Evolutionary conservation across 306 rosid species (phyloP).

Genomic region (Dalbergia oliveri): DNA sequence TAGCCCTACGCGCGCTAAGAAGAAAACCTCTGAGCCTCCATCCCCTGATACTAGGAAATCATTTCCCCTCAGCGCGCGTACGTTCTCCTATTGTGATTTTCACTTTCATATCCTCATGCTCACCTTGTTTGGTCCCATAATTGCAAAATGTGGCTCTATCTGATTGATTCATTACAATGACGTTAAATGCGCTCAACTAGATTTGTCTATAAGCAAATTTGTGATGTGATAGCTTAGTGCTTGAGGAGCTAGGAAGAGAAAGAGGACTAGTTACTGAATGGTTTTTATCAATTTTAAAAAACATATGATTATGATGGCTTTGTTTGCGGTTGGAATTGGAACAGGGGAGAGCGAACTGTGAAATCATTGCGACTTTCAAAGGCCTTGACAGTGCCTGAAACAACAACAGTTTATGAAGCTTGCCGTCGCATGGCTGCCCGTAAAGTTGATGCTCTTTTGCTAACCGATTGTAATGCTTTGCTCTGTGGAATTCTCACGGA

Average conservation of each 20-base stretch:
- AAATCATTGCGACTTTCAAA: slow-evolving; percentile 82
- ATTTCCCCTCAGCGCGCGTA: slow-evolving; percentile 64
- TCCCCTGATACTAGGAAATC: slow-evolving; percentile 63
- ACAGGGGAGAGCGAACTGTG: slow-evolving; percentile 91
- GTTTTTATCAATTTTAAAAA: slow-evolving; percentile 7
- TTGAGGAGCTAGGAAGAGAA: not conserved
- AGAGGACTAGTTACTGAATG: slow-evolving; percentile 12
- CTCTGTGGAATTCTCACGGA: slow-evolving; percentile 99
- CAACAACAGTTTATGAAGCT: slow-evolving; percentile 79
- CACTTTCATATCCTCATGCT: not conserved
- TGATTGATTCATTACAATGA: not conserved
- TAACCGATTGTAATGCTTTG: slow-evolving; percentile 92
- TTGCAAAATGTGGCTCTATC: not conserved
- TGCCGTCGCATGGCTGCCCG: slow-evolving; percentile 94
- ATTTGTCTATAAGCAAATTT: slow-evolving; percentile 12
- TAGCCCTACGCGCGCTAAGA: slow-evolving; percentile 52
- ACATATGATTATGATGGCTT: not conserved
- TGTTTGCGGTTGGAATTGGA: slow-evolving; percentile 46
- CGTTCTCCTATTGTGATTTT: slow-evolving; percentile 2
- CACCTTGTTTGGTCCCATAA: too few relatives aligned
- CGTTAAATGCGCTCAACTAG: not conserved
- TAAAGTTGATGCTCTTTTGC: slow-evolving; percentile 85
- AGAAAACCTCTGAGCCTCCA: slow-evolving; percentile 62
- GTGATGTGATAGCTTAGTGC: not conserved
- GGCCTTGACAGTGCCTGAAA: slow-evolving; percentile 94